Conservation (phyloP, 2,329 filamentous ascomycete species). For the Fusarium lateritium region DNA sequence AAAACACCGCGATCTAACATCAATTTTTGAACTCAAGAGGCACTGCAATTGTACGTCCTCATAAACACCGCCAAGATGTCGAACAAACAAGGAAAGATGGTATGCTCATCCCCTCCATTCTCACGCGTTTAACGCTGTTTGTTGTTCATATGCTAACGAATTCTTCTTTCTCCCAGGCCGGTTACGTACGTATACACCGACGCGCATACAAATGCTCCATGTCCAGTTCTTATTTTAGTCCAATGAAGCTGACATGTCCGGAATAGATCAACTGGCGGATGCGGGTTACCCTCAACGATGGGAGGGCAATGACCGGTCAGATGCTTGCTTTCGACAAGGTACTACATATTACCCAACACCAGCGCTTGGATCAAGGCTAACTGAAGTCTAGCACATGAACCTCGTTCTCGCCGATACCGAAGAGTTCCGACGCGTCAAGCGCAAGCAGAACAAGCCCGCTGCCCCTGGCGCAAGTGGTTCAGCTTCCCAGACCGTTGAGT, state of each 20-base stretch:
- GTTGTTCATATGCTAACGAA: constrained; percentile 72
- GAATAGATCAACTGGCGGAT: constrained; percentile 98
- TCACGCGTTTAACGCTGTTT: constrained; percentile 52
- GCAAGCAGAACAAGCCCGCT: constrained; percentile 81
- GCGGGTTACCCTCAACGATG: constrained; percentile 95
- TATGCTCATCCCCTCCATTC: constrained; percentile 65
- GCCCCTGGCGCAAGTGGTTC: constrained; percentile 75
- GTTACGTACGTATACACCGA: constrained; percentile 72
- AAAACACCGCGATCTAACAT: constrained; percentile 56
- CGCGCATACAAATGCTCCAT: constrained; percentile 19
- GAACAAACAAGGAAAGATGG: constrained; percentile 99
- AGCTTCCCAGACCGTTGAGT: constrained; percentile 80
- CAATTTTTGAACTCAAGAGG: constrained; percentile 62
- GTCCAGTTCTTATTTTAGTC: background rate
- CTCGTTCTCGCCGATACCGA: constrained; percentile 98
- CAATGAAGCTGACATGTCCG: constrained; percentile 27
- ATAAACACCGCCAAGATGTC: constrained; percentile 53
- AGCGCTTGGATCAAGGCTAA: constrained; percentile 26
- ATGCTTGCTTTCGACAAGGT: constrained; percentile 99
- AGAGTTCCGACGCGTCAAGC: constrained; percentile 93
- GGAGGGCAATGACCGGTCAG: constrained; percentile 95
- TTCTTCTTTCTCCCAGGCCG: constrained; percentile 70
- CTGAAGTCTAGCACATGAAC: constrained; percentile 87
- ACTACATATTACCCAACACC: constrained; percentile 37
- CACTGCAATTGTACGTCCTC: constrained; percentile 53